Evolutionary conservation across 805 yeast species (phyloP), one percentile per base, ranked within the genome.

Genomic region (Saturnispora diversa): DNA sequence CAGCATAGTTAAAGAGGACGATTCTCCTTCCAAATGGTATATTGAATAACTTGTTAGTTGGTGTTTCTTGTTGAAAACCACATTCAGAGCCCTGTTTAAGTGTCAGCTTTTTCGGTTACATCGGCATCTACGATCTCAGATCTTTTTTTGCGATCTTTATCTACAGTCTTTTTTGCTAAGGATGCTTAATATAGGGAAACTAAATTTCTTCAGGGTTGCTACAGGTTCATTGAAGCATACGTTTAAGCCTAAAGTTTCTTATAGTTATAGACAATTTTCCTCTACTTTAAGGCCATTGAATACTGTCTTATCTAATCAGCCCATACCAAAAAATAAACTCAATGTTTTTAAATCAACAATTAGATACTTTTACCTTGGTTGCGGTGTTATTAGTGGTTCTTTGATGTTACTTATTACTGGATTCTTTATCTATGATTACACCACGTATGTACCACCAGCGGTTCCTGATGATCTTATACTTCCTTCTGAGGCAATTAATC

Each of bases 381-480:
- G 65, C 19, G 77, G 77, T 31, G 46, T 66, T 12, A 58, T 74
- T 8, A 64, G 70, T 15, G 60, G 71, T 0, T 60, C 75, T 2
- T 48, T 73, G 22, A 57, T 62, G 5, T 46, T 62, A 3, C 54
- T 70, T 1, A 35, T 79, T 13, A 59, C 63, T 4, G 72, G 66
- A 1, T 75, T 80, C 59, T 77, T 80, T 58, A 51, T 76, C 37
- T 80, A 79, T 50, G 86, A 80, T 60, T 66, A 77, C 20, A 74
- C 80, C 11, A 80, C 86, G n/a, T 80, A 80, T 52, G 45, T 58
- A 19, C 65, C 69, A 24, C 62, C 62, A 10, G 66, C 60, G 19
- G 45, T 60, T 22, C 62, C 66, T 28, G 70, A 64, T 2, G 63
- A 66, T 34, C 62, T 78, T 35, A 59, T 62, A 13, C 74, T 80